Evolutionary conservation across 495 filamentous ascomycete genomes (phyloP).

Genomic region (Cercophora scortea): DNA sequence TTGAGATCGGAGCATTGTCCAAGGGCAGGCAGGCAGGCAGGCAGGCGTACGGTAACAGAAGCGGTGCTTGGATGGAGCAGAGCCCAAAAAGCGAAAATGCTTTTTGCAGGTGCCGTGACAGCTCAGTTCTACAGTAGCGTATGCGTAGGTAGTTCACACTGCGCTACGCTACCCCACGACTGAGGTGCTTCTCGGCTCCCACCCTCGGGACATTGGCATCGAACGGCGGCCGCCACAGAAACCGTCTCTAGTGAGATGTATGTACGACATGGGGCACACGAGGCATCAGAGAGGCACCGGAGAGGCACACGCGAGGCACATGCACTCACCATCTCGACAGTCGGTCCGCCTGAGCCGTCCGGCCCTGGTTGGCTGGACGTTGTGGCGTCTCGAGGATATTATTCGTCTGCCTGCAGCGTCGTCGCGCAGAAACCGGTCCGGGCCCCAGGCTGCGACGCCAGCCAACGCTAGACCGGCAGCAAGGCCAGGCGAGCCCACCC

Average conservation of each 20-base stretch:
- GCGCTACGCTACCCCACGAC: background rate
- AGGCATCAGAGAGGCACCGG: background rate
- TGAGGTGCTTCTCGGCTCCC: background rate
- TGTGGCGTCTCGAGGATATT: constrained; percentile 2
- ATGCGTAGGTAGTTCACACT: too few species aligned
- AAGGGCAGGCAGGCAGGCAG: too few species aligned
- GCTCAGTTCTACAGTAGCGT: too few species aligned
- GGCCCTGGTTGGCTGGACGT: constrained; percentile 6
- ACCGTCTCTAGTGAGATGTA: too few species aligned
- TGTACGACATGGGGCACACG: too few species aligned
- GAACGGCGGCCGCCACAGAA: background rate
- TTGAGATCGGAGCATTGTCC: background rate
- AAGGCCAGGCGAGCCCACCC: background rate
- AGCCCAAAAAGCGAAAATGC: too few species aligned
- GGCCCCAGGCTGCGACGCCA: constrained; percentile 7
- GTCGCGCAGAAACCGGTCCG: constrained; percentile 22
- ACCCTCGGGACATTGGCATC: background rate
- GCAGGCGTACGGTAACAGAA: background rate
- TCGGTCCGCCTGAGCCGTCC: constrained; percentile 18
- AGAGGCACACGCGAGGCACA: background rate
- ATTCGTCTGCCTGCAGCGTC: constrained; percentile 4
- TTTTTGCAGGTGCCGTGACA: too few species aligned
- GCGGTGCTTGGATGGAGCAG: too few species aligned
- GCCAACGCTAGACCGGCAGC: constrained; percentile 18
- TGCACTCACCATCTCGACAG: constrained; percentile 1